Evolutionary conservation across 768 basidiomycete species (phyloP), one percentile per base, ranked within the genome.

Genomic region (Kwoniella newhampshirensis): DNA sequence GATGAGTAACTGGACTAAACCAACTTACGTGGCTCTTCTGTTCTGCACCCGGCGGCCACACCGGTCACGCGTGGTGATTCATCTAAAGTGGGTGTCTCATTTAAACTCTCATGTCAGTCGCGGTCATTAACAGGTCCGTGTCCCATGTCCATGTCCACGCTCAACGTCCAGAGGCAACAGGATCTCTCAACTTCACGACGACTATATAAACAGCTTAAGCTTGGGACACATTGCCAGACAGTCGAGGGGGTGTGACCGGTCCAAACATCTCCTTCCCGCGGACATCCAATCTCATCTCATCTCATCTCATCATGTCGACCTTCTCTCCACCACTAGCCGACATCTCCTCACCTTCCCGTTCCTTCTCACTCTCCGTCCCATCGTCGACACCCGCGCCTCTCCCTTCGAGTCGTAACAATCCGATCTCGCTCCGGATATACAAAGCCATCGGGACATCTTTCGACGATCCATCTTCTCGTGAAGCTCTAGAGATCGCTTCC

Each of bases 171-270:
- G n/a, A n/a, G n/a, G n/a, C n/a, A n/a, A n/a, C n/a, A n/a, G n/a
- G n/a, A n/a, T 99, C 96, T 50, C 92, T 86, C 27, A 98, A 83
- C 30, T 62, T 47, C 70, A 71, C 68, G 41, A 68, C 70, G 32
- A 71, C 70, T 46, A 71, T 60, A 25, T 55, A 55, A 98, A 96
- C 30, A 99, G 78, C 27, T 86, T 85, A 20, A 51, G 58, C 71
- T 98, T 99, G 0, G 96, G 91, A 68, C 88, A 93, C 86, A 96
- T 87, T 4, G 96, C 96, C 59, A 99, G 89, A 2, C 86, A n/a
- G n/a, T n/a, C n/a, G n/a, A n/a, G n/a, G n/a, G n/a, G n/a, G n/a
- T n/a, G n/a, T n/a, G n/a, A n/a, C n/a, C n/a, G n/a, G n/a, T n/a
- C n/a, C n/a, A n/a, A n/a, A n/a, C n/a, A n/a, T n/a, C n/a, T n/a